Conservation (phyloP, 1,284 basidiomycete genomes). For the Trametes hirsuta region DNA sequence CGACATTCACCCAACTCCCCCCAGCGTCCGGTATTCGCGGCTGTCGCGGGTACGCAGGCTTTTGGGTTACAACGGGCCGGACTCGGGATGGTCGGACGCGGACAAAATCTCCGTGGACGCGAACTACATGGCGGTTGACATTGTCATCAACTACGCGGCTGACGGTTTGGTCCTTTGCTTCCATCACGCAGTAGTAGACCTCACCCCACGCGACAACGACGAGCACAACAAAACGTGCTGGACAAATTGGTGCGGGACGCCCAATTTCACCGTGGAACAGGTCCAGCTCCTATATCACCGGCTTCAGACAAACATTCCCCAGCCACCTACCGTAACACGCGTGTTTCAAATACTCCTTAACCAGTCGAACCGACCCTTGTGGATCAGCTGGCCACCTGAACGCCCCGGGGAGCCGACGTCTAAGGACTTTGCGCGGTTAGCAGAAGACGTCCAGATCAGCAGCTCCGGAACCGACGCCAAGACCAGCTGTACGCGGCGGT, state of each 20-base stretch:
- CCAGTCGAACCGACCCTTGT: conserved; percentile 56
- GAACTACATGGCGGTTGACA: conserved; percentile 87
- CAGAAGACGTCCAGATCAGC: conserved; percentile 77
- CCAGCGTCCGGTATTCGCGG: conserved; percentile 76
- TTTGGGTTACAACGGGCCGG: conserved; percentile 63
- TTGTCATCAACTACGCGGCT: conserved; percentile 95
- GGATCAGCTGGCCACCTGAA: conserved; percentile 91
- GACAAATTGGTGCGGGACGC: conserved; percentile 96
- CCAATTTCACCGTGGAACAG: conserved; percentile 56
- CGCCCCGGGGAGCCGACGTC: conserved; percentile 62
- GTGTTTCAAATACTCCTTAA: conserved; percentile 83
- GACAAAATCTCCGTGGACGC: conserved; percentile 74
- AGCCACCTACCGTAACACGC: conserved; percentile 52
- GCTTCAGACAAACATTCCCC: conserved; percentile 56
- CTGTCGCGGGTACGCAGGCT: conserved; percentile 68
- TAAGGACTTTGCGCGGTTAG: conserved; percentile 84
- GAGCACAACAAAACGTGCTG: conserved; percentile 76
- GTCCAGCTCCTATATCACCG: conserved; percentile 60
- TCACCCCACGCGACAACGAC: conserved; percentile 84
- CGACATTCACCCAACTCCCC: neutral
- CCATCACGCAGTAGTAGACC: conserved; percentile 86
- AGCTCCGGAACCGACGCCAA: conserved; percentile 69
- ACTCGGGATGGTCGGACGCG: conserved; percentile 60
- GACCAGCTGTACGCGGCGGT: conserved; percentile 93
- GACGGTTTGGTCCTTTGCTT: conserved; percentile 93